phyloP scores from a whole-genome alignment of 345 rosid genomes.

The Anacardium occidentale region DNA sequence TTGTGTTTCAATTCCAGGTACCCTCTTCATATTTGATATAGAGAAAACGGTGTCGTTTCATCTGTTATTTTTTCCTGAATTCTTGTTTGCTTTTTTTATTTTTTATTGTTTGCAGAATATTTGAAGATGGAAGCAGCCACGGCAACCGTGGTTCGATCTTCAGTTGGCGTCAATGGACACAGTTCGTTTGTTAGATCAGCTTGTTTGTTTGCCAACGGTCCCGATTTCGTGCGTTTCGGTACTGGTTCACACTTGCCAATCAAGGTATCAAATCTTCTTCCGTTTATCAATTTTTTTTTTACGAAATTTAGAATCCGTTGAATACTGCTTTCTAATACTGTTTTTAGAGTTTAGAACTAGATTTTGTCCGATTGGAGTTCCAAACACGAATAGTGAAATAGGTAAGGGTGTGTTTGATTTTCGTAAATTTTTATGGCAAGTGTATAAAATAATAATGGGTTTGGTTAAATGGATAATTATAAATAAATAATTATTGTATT shows the following conservation, averaged over 20 bases:
- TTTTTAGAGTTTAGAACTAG: too few species aligned
- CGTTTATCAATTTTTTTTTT: not conserved
- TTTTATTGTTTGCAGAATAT: slow-evolving; percentile 12
- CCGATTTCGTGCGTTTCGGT: slow-evolving; percentile 38
- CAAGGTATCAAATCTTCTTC: slow-evolving; percentile 28
- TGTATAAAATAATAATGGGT: too few species aligned
- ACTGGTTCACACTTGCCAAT: slow-evolving; percentile 16
- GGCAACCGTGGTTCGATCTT: slow-evolving; percentile 37
- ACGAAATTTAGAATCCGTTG: not conserved
- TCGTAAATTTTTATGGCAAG: too few species aligned
- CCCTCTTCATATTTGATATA: not conserved
- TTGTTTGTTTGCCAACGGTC: slow-evolving; percentile 32
- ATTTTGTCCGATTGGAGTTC: too few species aligned
- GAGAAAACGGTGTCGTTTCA: not conserved
- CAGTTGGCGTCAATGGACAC: slow-evolving; percentile 27
- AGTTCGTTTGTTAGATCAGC: slow-evolving; percentile 37
- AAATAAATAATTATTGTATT: too few species aligned
- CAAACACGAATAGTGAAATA: too few species aligned
- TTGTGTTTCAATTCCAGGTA: not conserved
- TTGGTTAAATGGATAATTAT: too few species aligned
- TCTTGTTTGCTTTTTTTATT: not conserved
- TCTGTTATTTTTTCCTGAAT: not conserved
- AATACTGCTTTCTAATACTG: not conserved
- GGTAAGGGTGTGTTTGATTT: too few species aligned
- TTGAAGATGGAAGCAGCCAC: slow-evolving; percentile 47